Percentiles rank a stretch among this genome's conserved stretches.
Conservation (phyloP, 2,329 filamentous ascomycete species). For the Amylocarpus encephaloides region DNA sequence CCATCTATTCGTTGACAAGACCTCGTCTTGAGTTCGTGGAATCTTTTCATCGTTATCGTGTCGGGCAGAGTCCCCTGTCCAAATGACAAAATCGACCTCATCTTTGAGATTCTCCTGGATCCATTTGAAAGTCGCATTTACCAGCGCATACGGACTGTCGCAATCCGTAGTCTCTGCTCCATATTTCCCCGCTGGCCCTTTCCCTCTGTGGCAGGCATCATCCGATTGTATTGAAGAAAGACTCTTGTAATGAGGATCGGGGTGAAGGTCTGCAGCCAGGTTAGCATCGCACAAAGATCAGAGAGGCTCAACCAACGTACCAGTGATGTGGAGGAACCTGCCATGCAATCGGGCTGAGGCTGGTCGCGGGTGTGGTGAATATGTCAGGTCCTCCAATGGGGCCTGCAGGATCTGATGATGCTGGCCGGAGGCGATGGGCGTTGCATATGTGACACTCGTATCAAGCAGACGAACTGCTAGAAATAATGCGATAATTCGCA, state of each 20-base stretch:
- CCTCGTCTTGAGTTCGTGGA: conserved; percentile 68
- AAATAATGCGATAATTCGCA: conserved; percentile 19
- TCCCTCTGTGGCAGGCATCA: conserved; percentile 70
- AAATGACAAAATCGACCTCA: conserved; percentile 80
- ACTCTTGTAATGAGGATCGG: conserved; percentile 78
- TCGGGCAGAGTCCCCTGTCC: conserved; percentile 85
- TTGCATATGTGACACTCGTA: conserved; percentile 18
- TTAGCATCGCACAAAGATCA: conserved; percentile 24
- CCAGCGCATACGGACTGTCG: conserved; percentile 72
- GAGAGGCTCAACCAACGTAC: conserved; percentile 40
- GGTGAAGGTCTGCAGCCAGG: conserved; percentile 68
- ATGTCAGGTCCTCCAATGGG: conserved; percentile 26
- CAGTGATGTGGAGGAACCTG: conserved; percentile 82
- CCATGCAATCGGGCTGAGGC: conserved; percentile 50
- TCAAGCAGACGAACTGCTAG: conserved; percentile 24
- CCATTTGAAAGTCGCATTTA: conserved; percentile 89
- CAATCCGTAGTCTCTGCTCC: conserved; percentile 85
- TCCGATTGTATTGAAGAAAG: conserved; percentile 65
- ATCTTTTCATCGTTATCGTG: conserved; percentile 81
- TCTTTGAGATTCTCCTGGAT: conserved; percentile 71
- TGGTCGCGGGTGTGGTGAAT: conserved; percentile 13
- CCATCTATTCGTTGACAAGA: conserved; percentile 70
- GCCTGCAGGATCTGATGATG: conserved; percentile 19
- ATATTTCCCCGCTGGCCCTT: conserved; percentile 71
- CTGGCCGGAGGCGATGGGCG: conserved; percentile 17